These are phyloP conservation scores for Evansstolkia leycettana DNA, from an alignment of 495 filamentous ascomycete species.

Conservation along the genomic window DNA sequence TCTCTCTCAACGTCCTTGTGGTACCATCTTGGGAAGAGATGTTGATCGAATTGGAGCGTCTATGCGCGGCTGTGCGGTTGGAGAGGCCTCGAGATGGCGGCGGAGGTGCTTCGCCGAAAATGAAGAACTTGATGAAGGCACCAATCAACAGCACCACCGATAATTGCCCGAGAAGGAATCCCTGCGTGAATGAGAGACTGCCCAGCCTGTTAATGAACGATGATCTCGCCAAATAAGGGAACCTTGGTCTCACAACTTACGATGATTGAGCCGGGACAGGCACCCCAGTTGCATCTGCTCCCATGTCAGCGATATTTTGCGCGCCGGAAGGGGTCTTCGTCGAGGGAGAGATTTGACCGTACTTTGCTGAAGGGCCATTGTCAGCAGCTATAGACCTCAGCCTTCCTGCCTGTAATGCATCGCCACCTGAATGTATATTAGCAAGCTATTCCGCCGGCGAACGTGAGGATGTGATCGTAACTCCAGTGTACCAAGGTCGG, in stretches of 20 bases:
- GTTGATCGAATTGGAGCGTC: slow-evolving; percentile 49
- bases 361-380: slow-evolving; percentile 29
- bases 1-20: slow-evolving; percentile 48
- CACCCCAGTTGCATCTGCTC: slow-evolving; percentile 19
- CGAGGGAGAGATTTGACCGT: background rate
- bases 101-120: slow-evolving; percentile 86
- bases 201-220: background rate
- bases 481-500: too few species aligned
- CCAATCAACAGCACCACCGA: slow-evolving; percentile 82
- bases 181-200: slow-evolving; percentile 82
- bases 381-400: slow-evolving; percentile 18
- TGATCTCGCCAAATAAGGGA: background rate
- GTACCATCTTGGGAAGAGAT: slow-evolving; percentile 17
- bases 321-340: background rate
- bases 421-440: slow-evolving; percentile 7
- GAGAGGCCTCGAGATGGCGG: slow-evolving; percentile 67
- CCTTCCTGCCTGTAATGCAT: slow-evolving; percentile 16
- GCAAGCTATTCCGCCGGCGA: too few species aligned
- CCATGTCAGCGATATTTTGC: slow-evolving; percentile 8
- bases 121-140: slow-evolving; percentile 98
- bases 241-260: slow-evolving; percentile 18
- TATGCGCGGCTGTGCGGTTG: slow-evolving; percentile 48
- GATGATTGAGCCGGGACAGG: slow-evolving; percentile 34
- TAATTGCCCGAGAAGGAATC: slow-evolving; percentile 85
- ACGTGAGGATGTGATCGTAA: slow-evolving; percentile 5